phyloP scores from a whole-genome alignment of 164 flowering plant species.

The Vitis labrusca region DNA sequence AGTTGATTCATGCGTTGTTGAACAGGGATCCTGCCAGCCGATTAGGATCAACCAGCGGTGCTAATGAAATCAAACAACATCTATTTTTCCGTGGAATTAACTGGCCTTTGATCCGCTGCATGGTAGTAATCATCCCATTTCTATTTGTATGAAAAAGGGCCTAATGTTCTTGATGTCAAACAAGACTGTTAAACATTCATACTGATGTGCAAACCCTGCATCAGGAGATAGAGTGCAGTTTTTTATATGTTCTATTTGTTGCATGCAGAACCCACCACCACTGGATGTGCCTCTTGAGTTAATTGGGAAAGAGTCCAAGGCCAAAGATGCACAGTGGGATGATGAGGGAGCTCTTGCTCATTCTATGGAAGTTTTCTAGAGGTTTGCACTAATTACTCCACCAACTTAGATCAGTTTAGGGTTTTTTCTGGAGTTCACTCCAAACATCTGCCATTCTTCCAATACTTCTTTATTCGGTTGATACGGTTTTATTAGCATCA shows the following conservation, averaged over 20 bases:
- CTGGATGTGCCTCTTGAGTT: conserved; percentile 71
- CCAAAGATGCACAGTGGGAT: conserved; percentile 64
- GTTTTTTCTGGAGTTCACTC: too few relatives aligned
- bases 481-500: too few relatives aligned
- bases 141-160: not conserved
- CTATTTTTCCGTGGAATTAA: conserved; percentile 88
- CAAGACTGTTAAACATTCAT: too few relatives aligned
- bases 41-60: conserved; percentile 77
- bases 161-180: not conserved
- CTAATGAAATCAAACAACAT: conserved; percentile 88
- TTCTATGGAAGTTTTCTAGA: conserved; percentile 61
- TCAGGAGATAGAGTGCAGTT: not conserved
- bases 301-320: conserved; percentile 54
- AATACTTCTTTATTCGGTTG: too few relatives aligned
- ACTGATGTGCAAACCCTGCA: too few relatives aligned
- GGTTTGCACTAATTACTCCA: conserved; percentile 12
- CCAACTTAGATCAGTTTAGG: too few relatives aligned
- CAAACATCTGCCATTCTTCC: too few relatives aligned
- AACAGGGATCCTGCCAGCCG: conserved; percentile 75
- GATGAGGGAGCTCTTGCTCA: conserved; percentile 62
- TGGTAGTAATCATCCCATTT: conserved; percentile 44
- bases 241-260: conserved; percentile 2
- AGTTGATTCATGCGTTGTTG: conserved; percentile 77
- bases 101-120: conserved; percentile 95
- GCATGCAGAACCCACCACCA: conserved; percentile 72